Percentiles rank a stretch among this genome's conserved stretches.
These are phyloP conservation scores for Pinus taeda DNA, from an alignment of 75 land plant genomes.

Conservation along the genomic window DNA sequence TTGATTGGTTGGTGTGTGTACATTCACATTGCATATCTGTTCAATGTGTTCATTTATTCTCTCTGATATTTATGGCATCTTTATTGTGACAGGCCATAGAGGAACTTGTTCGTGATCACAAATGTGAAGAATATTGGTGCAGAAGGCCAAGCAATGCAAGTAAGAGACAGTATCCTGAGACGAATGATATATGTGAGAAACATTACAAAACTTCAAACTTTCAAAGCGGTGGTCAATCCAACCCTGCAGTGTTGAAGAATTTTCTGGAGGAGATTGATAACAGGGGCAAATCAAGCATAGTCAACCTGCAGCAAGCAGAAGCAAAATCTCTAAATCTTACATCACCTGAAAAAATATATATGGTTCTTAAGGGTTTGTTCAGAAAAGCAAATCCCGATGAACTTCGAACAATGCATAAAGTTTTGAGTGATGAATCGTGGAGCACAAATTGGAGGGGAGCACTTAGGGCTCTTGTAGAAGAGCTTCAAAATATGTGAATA, in stretches of 20 bases:
- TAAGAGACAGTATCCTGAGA: not conserved
- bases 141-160: conserved; percentile 18
- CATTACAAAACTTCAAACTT: not conserved
- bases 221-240: not conserved
- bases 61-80: not conserved
- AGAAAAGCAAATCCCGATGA: conserved; percentile 57
- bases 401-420: conserved; percentile 23
- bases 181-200: not conserved
- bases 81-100: conserved; percentile 57
- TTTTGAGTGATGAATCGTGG: conserved; percentile 15
- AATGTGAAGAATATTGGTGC: conserved; percentile 71
- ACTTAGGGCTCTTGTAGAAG: conserved; percentile 23
- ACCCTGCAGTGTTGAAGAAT: conserved; percentile 15
- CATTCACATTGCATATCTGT: not conserved
- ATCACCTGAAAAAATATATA: conserved; percentile 6
- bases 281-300: not conserved
- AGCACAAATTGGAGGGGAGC: not conserved
- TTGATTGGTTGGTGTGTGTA: not conserved
- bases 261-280: conserved; percentile 5
- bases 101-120: conserved; percentile 58
- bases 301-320: not conserved
- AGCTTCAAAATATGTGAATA: conserved; percentile 23
- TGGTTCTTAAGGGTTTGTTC: conserved; percentile 35
- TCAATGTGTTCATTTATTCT: conserved; percentile 4
- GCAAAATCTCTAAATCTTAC: not conserved